A percentile compares a stretch with the other conserved stretches of the same genome.
phyloP scores from a whole-genome alignment of 805 yeast genomes.

The Yamadazyma laniorum region DNA sequence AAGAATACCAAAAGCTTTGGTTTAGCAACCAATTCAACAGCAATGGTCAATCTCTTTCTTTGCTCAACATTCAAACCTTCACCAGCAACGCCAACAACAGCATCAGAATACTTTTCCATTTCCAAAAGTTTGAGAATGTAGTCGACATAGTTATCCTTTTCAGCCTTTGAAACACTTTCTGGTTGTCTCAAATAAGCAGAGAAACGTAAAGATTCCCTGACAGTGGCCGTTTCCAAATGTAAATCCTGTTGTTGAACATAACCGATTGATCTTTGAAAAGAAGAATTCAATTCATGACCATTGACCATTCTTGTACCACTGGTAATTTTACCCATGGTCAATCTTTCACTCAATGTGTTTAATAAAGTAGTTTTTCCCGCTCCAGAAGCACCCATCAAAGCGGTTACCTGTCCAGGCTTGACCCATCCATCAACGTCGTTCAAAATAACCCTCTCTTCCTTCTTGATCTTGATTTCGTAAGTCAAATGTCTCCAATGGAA shows the following conservation, averaged over 20 bases:
- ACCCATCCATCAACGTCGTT: conserved; percentile 59
- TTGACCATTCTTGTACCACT: conserved; percentile 65
- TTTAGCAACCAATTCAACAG: conserved; percentile 42
- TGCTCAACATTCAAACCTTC: conserved; percentile 50
- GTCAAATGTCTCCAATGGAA: conserved; percentile 43
- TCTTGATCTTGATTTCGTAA: conserved; percentile 36
- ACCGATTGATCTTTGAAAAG: conserved; percentile 77
- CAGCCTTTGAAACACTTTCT: conserved; percentile 47
- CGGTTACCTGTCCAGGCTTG: conserved; percentile 78
- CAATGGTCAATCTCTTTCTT: conserved; percentile 41
- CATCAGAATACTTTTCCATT: conserved; percentile 70
- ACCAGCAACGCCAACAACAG: conserved; percentile 74
- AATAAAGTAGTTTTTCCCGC: conserved; percentile 82
- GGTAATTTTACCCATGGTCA: conserved; percentile 68
- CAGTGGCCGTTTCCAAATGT: conserved; percentile 67
- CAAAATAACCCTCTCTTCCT: conserved; percentile 42
- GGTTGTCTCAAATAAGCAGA: conserved; percentile 76
- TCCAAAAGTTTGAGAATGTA: conserved; percentile 64
- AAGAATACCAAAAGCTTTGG: conserved; percentile 47
- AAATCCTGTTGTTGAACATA: conserved; percentile 81
- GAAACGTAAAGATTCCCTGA: conserved; percentile 71
- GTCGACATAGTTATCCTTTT: conserved; percentile 67
- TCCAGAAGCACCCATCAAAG: conserved; percentile 84
- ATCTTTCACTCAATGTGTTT: conserved; percentile 71
- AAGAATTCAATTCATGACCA: conserved; percentile 58